Conservation (phyloP, 176 grass and related monocot genomes). For the Bothriochloa decipiens region DNA sequence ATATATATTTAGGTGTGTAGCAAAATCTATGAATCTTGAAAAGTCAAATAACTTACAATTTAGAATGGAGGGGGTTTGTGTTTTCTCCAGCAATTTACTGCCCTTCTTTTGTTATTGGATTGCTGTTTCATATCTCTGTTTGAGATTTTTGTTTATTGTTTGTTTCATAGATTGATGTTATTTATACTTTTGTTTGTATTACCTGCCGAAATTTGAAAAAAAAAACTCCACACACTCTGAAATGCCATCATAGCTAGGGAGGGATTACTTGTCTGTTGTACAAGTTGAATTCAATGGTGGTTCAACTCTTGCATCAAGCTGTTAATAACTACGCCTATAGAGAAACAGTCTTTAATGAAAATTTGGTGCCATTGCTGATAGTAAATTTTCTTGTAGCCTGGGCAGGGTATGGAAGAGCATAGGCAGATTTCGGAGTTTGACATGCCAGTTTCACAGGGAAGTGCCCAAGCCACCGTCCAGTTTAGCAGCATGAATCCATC, state of each 20-base stretch:
- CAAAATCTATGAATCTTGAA: not conserved
- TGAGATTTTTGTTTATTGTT: constrained; percentile 18
- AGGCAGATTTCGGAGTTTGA: constrained; percentile 64
- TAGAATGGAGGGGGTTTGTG: not conserved
- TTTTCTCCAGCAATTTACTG: constrained; percentile 20
- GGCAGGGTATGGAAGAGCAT: constrained; percentile 70
- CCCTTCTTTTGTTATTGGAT: constrained; percentile 3
- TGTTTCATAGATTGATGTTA: constrained; percentile 4
- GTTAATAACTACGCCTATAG: constrained; percentile 25
- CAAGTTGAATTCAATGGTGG: constrained; percentile 9
- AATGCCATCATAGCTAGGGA: constrained; percentile 6
- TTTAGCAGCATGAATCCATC: constrained; percentile 58
- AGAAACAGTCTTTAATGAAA: constrained; percentile 4
- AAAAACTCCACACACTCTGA: not conserved
- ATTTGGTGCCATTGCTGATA: constrained; percentile 15
- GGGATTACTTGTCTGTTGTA: constrained; percentile 4
- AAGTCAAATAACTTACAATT: not conserved
- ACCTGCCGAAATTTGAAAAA: not conserved
- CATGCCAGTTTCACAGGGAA: constrained; percentile 62
- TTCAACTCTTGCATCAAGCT: constrained; percentile 24
- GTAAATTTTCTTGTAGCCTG: constrained; percentile 61
- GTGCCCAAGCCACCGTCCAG: constrained; percentile 43
- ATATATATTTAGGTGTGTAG: not conserved
- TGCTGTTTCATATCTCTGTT: not conserved
- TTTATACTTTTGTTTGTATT: constrained; percentile 8